phyloP scores from a whole-genome alignment of 2,329 filamentous ascomycete genomes.

The Xylariaceae sp. region DNA sequence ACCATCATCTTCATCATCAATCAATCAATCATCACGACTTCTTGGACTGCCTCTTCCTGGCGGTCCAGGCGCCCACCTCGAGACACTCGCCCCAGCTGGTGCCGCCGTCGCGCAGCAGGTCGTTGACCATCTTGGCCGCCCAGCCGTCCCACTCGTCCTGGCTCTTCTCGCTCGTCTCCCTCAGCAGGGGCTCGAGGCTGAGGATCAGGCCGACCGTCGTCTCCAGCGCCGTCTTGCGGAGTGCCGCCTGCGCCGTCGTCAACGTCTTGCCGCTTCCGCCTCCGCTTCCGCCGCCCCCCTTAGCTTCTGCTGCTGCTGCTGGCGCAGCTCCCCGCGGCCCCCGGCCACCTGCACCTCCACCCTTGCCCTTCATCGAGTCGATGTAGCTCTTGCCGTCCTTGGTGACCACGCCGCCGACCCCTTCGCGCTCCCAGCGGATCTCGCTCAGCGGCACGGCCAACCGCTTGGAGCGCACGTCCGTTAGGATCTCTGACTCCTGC shows the following conservation, averaged over 20 bases:
- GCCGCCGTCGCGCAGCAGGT: constrained; percentile 71
- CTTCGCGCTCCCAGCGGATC: constrained; percentile 79
- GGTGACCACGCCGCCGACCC: constrained; percentile 54
- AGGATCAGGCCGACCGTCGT: constrained; percentile 80
- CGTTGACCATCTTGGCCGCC: constrained; percentile 79
- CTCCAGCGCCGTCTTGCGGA: constrained; percentile 72
- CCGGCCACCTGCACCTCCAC: constrained; percentile 28
- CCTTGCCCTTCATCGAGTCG: constrained; percentile 42
- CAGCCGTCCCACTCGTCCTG: constrained; percentile 89
- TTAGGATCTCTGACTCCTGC: constrained; percentile 69
- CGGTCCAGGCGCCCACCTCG: constrained; percentile 81
- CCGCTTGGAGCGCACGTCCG: constrained; percentile 63
- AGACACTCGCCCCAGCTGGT: constrained; percentile 80
- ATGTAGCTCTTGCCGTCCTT: constrained; percentile 54
- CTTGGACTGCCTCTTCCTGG: constrained; percentile 54
- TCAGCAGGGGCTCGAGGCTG: constrained; percentile 72
- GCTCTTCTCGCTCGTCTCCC: constrained; percentile 77
- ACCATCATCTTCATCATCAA: constrained; percentile 2
- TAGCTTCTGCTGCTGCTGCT: too few relatives aligned
- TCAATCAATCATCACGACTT: constrained; percentile 8
- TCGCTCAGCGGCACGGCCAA: constrained; percentile 83
- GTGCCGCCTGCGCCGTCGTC: constrained; percentile 61
- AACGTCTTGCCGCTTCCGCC: constrained; percentile 42
- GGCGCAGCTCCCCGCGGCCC: too few relatives aligned
- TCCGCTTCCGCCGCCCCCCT: too few relatives aligned